These are phyloP conservation scores for Amanita bisporigera DNA, from an alignment of 1,284 basidiomycete genomes.

Conservation along the genomic window DNA sequence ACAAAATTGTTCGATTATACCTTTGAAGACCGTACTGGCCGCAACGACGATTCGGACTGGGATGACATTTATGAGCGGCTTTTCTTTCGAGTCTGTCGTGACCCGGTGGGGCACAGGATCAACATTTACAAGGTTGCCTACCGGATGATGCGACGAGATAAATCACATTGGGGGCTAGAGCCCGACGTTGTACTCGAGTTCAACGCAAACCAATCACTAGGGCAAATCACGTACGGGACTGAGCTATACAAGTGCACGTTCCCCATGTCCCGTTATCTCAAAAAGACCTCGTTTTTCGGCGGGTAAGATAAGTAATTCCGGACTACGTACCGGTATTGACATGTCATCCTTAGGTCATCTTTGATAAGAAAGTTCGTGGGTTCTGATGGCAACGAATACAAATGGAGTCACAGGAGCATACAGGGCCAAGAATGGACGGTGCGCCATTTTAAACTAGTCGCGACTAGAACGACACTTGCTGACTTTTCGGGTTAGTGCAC, in stretches of 20 bases:
- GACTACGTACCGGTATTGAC: slow-evolving; percentile 6
- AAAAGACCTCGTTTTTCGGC: slow-evolving; percentile 64
- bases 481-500: slow-evolving; percentile 54
- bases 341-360: slow-evolving; percentile 53
- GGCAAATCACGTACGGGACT: slow-evolving; percentile 58
- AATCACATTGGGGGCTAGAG: slow-evolving; percentile 54
- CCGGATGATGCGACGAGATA: slow-evolving; percentile 62
- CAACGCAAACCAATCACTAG: slow-evolving; percentile 56
- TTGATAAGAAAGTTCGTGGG: slow-evolving; percentile 63
- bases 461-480: slow-evolving; percentile 7
- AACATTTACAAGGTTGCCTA: slow-evolving; percentile 66
- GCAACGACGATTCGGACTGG: slow-evolving; percentile 60
- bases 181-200: slow-evolving; percentile 66
- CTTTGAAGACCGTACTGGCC: slow-evolving; percentile 73
- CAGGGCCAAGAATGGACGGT: slow-evolving; percentile 74
- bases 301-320: slow-evolving; percentile 51
- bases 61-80: slow-evolving; percentile 77
- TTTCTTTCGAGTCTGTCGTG: slow-evolving; percentile 63
- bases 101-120: slow-evolving; percentile 45
- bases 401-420: slow-evolving; percentile 60
- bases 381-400: slow-evolving; percentile 69
- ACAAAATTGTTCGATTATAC: slow-evolving; percentile 42
- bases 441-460: slow-evolving; percentile 41
- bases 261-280: slow-evolving; percentile 65
- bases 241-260: slow-evolving; percentile 47